Conservation (phyloP, 345 rosid genomes). For the Eucalyptus cloeziana region DNA sequence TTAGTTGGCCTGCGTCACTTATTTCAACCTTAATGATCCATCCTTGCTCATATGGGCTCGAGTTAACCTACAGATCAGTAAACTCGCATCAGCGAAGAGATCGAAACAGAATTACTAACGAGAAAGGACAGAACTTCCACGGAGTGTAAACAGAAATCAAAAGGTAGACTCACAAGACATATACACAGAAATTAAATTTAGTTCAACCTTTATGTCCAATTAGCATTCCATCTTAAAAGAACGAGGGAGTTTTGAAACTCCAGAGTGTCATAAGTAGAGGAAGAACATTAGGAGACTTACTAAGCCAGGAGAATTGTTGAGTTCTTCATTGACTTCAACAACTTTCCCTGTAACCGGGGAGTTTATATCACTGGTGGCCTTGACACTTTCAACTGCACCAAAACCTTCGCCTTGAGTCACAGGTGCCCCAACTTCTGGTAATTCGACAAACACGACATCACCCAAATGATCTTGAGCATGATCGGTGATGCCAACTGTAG, state of each 20-base stretch:
- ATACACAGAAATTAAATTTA: not conserved
- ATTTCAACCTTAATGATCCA: constrained; percentile 86
- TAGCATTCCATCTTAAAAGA: not conserved
- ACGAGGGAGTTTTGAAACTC: not conserved
- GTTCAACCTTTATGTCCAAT: not conserved
- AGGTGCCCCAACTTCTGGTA: constrained; percentile 63
- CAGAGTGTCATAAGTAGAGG: not conserved
- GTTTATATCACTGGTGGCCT: constrained; percentile 91
- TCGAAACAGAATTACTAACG: not conserved
- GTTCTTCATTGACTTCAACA: constrained; percentile 58
- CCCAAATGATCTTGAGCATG: constrained; percentile 98
- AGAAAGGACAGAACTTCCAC: not conserved
- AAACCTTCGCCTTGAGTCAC: constrained; percentile 67
- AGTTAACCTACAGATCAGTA: constrained; percentile 41
- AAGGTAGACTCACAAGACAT: not conserved
- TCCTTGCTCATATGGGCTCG: constrained; percentile 73
- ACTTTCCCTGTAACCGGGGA: constrained; percentile 92
- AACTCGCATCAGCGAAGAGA: not conserved
- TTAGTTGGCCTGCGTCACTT: constrained; percentile 37
- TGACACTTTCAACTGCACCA: constrained; percentile 98
- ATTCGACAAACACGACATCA: constrained; percentile 89
- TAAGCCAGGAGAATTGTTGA: constrained; percentile 55
- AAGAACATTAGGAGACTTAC: constrained; percentile 25
- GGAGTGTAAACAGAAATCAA: not conserved
- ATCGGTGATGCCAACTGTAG: constrained; percentile 85